phyloP scores from a whole-genome alignment of 495 filamentous ascomycete species.

The Ramalina intermedia region DNA sequence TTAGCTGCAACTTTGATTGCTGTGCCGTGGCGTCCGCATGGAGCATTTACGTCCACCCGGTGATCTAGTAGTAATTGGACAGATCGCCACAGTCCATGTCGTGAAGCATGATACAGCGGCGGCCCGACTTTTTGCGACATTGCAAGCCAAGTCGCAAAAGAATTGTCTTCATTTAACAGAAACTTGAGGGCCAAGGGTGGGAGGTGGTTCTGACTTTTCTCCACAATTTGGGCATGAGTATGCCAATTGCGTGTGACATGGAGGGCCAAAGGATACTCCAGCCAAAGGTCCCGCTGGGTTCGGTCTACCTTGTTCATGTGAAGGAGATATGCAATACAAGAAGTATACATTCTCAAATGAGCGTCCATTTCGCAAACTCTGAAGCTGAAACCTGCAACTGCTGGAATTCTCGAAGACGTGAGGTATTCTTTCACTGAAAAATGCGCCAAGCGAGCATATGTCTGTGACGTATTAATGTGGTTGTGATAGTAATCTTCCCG shows the following conservation, averaged over 20 bases:
- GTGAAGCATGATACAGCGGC: conserved; percentile 13
- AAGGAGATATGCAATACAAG: conserved; percentile 18
- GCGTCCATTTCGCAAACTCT: conserved; percentile 9
- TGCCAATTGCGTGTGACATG: conserved; percentile 12
- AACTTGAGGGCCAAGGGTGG: background rate
- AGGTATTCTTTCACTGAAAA: conserved; percentile 22
- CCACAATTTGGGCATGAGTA: conserved; percentile 11
- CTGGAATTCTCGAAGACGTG: conserved; percentile 1
- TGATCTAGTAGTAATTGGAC: conserved; percentile 11
- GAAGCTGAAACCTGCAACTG: background rate
- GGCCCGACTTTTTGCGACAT: background rate
- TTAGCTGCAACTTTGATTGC: conserved; percentile 7
- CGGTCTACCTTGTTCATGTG: conserved; percentile 7
- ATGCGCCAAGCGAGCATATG: conserved; percentile 16
- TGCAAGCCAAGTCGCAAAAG: conserved; percentile 1
- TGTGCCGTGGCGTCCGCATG: conserved; percentile 6
- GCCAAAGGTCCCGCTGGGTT: background rate
- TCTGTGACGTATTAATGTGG: background rate
- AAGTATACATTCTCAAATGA: conserved; percentile 15
- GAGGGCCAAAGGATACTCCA: conserved; percentile 15
- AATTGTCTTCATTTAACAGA: background rate
- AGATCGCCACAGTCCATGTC: conserved; percentile 3
- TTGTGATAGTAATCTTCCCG: background rate
- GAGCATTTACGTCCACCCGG: conserved; percentile 16
- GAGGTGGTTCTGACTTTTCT: background rate